Conservation (phyloP, 305 asterid genomes). For the Monarda citriodora region DNA sequence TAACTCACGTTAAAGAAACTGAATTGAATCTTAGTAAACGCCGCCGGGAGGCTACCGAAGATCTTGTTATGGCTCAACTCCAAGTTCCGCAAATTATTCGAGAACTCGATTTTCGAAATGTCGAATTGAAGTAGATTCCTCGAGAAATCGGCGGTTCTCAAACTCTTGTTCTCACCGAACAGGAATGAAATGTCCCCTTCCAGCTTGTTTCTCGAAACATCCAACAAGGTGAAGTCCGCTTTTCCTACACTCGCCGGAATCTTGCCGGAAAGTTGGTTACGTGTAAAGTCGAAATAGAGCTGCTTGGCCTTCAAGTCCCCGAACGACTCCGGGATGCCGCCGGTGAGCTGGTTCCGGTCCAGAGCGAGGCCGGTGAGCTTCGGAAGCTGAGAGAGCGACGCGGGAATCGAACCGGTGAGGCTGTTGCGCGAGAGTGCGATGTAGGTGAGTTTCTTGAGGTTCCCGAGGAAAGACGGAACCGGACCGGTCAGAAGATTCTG, state of each 20-base stretch:
- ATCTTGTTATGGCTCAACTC: slow-evolving; percentile 43
- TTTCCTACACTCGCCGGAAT: slow-evolving; percentile 24
- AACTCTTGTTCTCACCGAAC: slow-evolving; percentile 33
- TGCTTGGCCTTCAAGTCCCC: slow-evolving; percentile 16
- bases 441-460: slow-evolving; percentile 22
- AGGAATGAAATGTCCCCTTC: slow-evolving; percentile 41
- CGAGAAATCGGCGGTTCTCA: slow-evolving; percentile 15
- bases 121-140: slow-evolving; percentile 35
- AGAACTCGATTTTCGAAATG: slow-evolving; percentile 22
- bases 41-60: slow-evolving; percentile 29
- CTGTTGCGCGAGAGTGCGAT: slow-evolving; percentile 26
- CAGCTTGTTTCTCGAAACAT: slow-evolving; percentile 34
- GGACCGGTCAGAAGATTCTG: slow-evolving; percentile 31
- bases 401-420: slow-evolving; percentile 36
- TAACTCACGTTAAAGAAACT: slow-evolving; percentile 44
- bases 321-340: slow-evolving; percentile 40
- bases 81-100: slow-evolving; percentile 19
- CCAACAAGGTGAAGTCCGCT: slow-evolving; percentile 13
- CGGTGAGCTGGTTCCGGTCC: slow-evolving; percentile 42
- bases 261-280: slow-evolving; percentile 30
- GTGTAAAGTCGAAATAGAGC: slow-evolving; percentile 20
- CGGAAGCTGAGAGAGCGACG: slow-evolving; percentile 29
- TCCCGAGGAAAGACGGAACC: slow-evolving; percentile 35
- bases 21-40: slow-evolving; percentile 12
- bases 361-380: slow-evolving; percentile 24